Base-by-base conservation (phyloP, 2,329 filamentous ascomycete genomes). In the Malbranchea zuffiana region DNA sequence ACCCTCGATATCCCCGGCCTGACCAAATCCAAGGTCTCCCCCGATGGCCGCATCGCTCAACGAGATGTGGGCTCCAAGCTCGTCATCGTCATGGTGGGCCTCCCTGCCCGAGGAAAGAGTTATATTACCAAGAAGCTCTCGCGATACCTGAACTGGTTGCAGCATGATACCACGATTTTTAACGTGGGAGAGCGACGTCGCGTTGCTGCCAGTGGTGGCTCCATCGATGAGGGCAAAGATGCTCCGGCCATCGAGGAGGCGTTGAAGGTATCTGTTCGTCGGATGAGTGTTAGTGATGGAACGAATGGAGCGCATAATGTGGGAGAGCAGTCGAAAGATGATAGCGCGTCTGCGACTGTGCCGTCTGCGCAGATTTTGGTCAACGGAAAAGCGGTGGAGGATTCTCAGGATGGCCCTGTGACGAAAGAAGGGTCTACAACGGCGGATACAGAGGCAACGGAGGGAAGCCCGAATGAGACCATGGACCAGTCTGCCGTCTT, bases 51-150 rank as follows among this genome's bases (percentile, higher is more conserved):
- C 51, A 98, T 98, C 50, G 81, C 90, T 38, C 79, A 88, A 55
- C 75, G 88, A 53, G 90, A 98, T 71, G 82, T 98, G 33, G 90
- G 87, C 33, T 82, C 90, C 26, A 98, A 98, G 68, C 70, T 98
- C 44, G 85, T 96, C 55, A 93, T 98, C 52, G 78, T 98, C 57
- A 98, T 98, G 90, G 90, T 98, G 43, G 90, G 90, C 45, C 66
- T 98, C 50, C 90, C 90, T 2, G 90, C 90, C 6, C 73, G 90
- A 52, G 90, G 90, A 56, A 98, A 98, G 66, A 95, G 87, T 38
- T 98, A 98, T 63, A 93, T 98, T 52, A 96, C 90, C 44, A 96
- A 96, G 69, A 98, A 98, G 66, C 74, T 98, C 45, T 82, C 90
- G 41, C 75, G 90, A 44, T 98, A 96, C 56, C 67, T 98, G 34